Base-by-base conservation (phyloP, 2,329 filamentous ascomycete species). In the Penicillium sp. region DNA sequence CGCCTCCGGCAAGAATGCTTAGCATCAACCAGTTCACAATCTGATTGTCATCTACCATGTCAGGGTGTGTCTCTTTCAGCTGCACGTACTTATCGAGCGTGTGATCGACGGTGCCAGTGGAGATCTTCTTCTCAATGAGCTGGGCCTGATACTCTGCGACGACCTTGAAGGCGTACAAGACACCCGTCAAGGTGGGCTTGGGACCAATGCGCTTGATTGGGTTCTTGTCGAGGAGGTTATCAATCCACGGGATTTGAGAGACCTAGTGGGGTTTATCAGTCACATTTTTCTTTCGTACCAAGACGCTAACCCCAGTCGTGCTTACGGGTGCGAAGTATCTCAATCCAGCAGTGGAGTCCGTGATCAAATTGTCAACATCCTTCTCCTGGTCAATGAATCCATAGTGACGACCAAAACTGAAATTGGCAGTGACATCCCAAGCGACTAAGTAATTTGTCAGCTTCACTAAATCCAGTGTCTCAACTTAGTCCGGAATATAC, bases 71-170 rank as follows among this genome's bases (percentile, higher is more conserved):
- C 8, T 66, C 56, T 57, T 76, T 72, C 2, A 71, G 67, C 11
- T 76, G 70, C n/a, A 78, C 67, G 49, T 76, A 78, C 35, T 70
- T 69, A 51, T 77, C 72, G 6, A 78, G 59, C 26, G 72, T 77
- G 47, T 78, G 74, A 4, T 53, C 49, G 11, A 57, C 54, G 8
- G 49, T 47, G 27, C 60, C 56, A 8, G 50, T 40, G 26, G 47
- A 26, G 11, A 54, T 49, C 2, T 53, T 48, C 16, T 62, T 57
- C 14, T 51, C 29, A 43, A 62, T 47, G 39, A 59, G 35, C 8
- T 54, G 26, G 14, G 56, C 40, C 53, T 67, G 61, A 7, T 61
- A 61, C 35, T 63, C 56, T 4, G 48, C 55, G 3, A 57, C 60
- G 18, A 61, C 63, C 11, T 60, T 61, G 49, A 67, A 63, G 16